Percentiles rank a stretch among this genome's conserved stretches.
Conservation (phyloP, 2,329 filamentous ascomycete genomes). For the Truncatella angustata region DNA sequence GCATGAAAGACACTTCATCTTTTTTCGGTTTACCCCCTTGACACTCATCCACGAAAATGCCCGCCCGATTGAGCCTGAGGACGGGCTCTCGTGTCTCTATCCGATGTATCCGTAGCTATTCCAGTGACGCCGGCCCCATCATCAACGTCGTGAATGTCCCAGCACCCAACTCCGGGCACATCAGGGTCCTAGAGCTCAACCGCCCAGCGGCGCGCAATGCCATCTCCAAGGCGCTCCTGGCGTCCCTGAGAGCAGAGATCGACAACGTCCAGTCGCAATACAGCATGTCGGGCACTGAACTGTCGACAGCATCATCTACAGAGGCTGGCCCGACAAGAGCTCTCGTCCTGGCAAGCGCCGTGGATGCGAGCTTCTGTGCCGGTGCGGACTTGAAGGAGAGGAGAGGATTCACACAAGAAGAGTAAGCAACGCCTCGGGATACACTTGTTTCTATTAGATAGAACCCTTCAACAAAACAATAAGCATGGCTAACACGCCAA, state of each 20-base stretch:
- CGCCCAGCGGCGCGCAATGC: slow-evolving; percentile 84
- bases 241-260: slow-evolving; percentile 69
- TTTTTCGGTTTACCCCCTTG: background rate
- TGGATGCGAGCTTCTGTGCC: slow-evolving; percentile 88
- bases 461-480: too few species aligned
- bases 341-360: slow-evolving; percentile 77
- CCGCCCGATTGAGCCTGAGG: slow-evolving; percentile 22
- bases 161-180: slow-evolving; percentile 76
- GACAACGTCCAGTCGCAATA: slow-evolving; percentile 67
- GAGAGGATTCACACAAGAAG: slow-evolving; percentile 68
- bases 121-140: slow-evolving; percentile 46
- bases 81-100: slow-evolving; percentile 15
- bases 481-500: slow-evolving; percentile 15
- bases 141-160: slow-evolving; percentile 73
- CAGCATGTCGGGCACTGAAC: slow-evolving; percentile 51
- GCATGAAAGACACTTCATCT: background rate
- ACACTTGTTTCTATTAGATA: too few species aligned
- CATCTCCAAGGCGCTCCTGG: slow-evolving; percentile 76
- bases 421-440: too few species aligned
- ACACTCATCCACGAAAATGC: slow-evolving; percentile 17
- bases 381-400: slow-evolving; percentile 94
- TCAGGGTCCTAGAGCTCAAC: slow-evolving; percentile 86
- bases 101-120: slow-evolving; percentile 32
- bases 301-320: slow-evolving; percentile 39
- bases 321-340: slow-evolving; percentile 65